phyloP scores from a whole-genome alignment of 1,139 yeast species.

The Diutina scorzettiae region DNA sequence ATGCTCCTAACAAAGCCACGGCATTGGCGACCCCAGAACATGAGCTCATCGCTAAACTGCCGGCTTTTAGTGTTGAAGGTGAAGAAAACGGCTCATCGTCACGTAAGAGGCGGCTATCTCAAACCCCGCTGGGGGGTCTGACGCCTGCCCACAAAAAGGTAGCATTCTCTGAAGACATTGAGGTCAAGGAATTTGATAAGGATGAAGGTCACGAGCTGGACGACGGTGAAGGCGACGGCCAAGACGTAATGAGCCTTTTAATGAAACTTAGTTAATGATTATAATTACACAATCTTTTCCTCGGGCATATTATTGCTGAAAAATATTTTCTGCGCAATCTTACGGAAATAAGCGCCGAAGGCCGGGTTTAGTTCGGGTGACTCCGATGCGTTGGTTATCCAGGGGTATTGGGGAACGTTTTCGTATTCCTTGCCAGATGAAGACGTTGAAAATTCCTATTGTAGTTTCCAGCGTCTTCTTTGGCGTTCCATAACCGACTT shows the following conservation, averaged over 20 bases:
- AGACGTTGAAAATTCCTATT: no score
- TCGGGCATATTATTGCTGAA: no score
- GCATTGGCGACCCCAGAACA: background rate
- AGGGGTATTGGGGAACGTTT: no score
- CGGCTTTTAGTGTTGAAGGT: background rate
- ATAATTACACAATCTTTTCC: no score
- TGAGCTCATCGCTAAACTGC: background rate
- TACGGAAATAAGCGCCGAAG: no score
- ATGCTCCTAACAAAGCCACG: slow-evolving; percentile 5
- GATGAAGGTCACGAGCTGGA: slow-evolving; percentile 13
- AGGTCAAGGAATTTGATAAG: slow-evolving; percentile 30
- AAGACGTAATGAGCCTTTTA: background rate
- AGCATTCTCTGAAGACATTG: slow-evolving; percentile 35
- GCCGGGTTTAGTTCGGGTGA: no score
- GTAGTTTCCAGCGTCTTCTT: no score
- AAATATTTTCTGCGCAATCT: no score
- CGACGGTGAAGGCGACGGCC: background rate
- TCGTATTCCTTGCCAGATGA: no score
- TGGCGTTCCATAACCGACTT: no score
- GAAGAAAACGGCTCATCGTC: slow-evolving; percentile 11
- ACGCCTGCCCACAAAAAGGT: slow-evolving; percentile 21
- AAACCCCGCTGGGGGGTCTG: slow-evolving; percentile 5
- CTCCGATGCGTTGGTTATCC: no score
- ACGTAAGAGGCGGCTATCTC: slow-evolving; percentile 2
- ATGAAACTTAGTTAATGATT: background rate